These are phyloP conservation scores for Cucurbita moschata DNA, from an alignment of 306 rosid species.

Conservation along the genomic window DNA sequence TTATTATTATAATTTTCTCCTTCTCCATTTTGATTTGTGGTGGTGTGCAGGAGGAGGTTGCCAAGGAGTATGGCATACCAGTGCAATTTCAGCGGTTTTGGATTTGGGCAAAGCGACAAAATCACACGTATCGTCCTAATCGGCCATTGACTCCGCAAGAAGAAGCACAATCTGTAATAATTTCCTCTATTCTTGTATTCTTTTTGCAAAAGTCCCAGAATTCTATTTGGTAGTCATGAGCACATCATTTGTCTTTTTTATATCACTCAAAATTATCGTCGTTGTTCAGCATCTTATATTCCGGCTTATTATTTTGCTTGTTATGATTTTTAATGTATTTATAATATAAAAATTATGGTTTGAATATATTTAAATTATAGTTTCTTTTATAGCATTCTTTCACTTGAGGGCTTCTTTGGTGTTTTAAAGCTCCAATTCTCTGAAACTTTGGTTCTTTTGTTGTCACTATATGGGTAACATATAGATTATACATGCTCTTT, in stretches of 20 bases:
- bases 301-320: not conserved
- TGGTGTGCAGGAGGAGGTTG: slow-evolving; percentile 68
- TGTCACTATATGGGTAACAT: not conserved
- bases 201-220: not conserved
- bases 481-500: not conserved
- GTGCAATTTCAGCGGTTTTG: slow-evolving; percentile 71
- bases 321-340: not conserved
- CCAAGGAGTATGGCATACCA: slow-evolving; percentile 69
- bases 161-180: slow-evolving; percentile 65
- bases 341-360: not conserved
- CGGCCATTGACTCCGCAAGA: slow-evolving; percentile 59
- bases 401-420: not conserved
- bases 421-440: not conserved
- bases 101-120: slow-evolving; percentile 95
- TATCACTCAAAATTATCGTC: not conserved
- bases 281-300: not conserved
- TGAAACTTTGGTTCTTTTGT: not conserved
- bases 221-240: not conserved
- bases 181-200: not conserved
- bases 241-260: not conserved
- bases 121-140: slow-evolving; percentile 75
- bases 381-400: not conserved
- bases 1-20: too few species aligned
- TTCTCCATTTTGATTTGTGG: slow-evolving; percentile 12
- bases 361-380: not conserved